Percentiles rank a stretch among this genome's conserved stretches.
Conservation (phyloP, 148 eudicot genomes). For the Limonium bicolor region DNA sequence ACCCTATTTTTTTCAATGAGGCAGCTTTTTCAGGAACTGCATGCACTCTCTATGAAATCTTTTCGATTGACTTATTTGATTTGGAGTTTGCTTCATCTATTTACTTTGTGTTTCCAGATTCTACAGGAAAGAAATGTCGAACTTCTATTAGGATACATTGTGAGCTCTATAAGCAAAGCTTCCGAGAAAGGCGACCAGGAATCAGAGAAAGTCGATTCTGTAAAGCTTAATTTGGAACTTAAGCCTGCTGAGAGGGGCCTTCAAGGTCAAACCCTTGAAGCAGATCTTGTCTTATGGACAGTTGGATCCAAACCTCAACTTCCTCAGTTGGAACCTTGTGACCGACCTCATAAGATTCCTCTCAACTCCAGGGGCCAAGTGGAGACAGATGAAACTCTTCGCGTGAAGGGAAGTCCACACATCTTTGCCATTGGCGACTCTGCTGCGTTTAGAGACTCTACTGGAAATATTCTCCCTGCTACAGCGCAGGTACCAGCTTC, state of each 20-base stretch:
- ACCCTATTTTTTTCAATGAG: neutral
- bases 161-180: constrained; percentile 33
- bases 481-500: constrained; percentile 70
- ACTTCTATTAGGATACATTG: constrained; percentile 69
- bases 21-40: neutral
- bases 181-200: constrained; percentile 6
- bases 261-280: constrained; percentile 51
- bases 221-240: constrained; percentile 48
- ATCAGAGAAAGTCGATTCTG: constrained; percentile 17
- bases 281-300: constrained; percentile 92
- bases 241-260: constrained; percentile 62
- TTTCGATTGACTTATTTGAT: neutral
- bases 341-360: constrained; percentile 54
- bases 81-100: neutral
- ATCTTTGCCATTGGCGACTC: constrained; percentile 92
- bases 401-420: constrained; percentile 85
- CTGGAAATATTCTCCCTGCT: constrained; percentile 72
- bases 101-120: constrained; percentile 33
- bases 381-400: constrained; percentile 92
- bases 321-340: constrained; percentile 45
- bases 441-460: constrained; percentile 69
- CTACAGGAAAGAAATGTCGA: constrained; percentile 68
- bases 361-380: constrained; percentile 81
- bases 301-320: constrained; percentile 77
- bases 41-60: neutral